phyloP scores from a whole-genome alignment of 2,329 filamentous ascomycete genomes.

The Phoma sp. region DNA sequence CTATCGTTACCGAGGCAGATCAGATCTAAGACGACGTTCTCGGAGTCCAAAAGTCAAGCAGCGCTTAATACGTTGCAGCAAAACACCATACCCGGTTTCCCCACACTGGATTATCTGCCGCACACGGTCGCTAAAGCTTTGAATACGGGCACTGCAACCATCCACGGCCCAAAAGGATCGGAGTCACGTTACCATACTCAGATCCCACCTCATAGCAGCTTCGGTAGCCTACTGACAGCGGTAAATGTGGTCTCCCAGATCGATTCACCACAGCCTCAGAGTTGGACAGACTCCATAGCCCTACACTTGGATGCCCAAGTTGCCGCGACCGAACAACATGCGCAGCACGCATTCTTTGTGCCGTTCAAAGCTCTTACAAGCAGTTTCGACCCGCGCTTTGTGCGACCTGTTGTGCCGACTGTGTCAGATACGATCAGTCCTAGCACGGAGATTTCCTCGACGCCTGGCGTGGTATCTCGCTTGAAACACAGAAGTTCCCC shows the following conservation, averaged over 20 bases:
- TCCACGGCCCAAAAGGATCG: neutral
- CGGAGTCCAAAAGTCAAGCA: neutral
- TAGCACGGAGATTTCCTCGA: too few relatives aligned
- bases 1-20: neutral
- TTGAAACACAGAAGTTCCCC: neutral
- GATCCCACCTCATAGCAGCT: conserved; percentile 17
- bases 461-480: neutral
- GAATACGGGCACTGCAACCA: neutral
- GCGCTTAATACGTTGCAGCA: neutral
- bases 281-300: conserved; percentile 31
- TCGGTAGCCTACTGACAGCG: conserved; percentile 34
- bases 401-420: neutral
- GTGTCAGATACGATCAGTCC: neutral
- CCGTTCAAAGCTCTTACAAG: neutral
- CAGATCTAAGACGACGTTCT: neutral
- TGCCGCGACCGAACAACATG: conserved; percentile 19
- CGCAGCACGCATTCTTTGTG: conserved; percentile 8
- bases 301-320: conserved; percentile 31
- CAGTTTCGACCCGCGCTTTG: neutral
- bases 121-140: conserved; percentile 15
- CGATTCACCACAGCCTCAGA: conserved; percentile 33
- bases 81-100: conserved; percentile 17
- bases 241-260: conserved; percentile 33
- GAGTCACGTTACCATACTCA: conserved; percentile 6
- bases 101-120: conserved; percentile 23